Base-by-base conservation (phyloP, 768 basidiomycete species). In the Leccinum disarticulatum region DNA sequence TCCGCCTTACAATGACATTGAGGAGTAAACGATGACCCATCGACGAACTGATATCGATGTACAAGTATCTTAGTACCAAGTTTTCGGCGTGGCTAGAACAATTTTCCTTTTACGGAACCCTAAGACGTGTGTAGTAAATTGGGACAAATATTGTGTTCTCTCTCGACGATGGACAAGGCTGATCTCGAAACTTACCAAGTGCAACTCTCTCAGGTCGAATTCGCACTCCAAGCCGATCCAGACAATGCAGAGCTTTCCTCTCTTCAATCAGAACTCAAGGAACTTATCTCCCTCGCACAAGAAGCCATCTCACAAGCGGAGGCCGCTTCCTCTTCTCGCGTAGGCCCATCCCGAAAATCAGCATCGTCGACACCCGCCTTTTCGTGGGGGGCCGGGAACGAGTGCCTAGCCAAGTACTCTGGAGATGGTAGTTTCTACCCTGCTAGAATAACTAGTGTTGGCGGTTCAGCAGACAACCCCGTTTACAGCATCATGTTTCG, bases 401-500 rank as follows among this genome's bases (percentile, higher is more conserved):
- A 95, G 62, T 91, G 90, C 68, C 77, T 93, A 28, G 91, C 91
- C 28, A 90, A 90, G 74, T 95, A 92, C 76, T 88, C 91, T 9
- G 84, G 82, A 41, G 94, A 95, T 73, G 88, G 88, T 47, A 77
- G 79, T 61, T 95, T 89, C 86, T 95, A 95, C 72, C 90, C 94
- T 46, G 94, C 93, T 43, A 86, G 91, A 28, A 91, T 96, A 76
- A 90, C 87, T 19, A 88, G 86, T 51, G 81, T 95, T 54, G 90
- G 90, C 59, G 93, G 93, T 48, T 87, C 91, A 28, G 76, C 83
- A 57, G 89, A 91, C 57, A 90, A 93, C 68, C 83, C 87, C 15
- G 88, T 91, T 59, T 96, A 91, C 79, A 92, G 87, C 72, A 88
- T 96, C 68, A 82, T 94, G 36, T 96, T 94, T 81, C 91, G 91